Evolutionary conservation across 2,329 filamentous ascomycete genomes (phyloP), one percentile per base, ranked within the genome.

Genomic region (Paecilomyces variotii): DNA sequence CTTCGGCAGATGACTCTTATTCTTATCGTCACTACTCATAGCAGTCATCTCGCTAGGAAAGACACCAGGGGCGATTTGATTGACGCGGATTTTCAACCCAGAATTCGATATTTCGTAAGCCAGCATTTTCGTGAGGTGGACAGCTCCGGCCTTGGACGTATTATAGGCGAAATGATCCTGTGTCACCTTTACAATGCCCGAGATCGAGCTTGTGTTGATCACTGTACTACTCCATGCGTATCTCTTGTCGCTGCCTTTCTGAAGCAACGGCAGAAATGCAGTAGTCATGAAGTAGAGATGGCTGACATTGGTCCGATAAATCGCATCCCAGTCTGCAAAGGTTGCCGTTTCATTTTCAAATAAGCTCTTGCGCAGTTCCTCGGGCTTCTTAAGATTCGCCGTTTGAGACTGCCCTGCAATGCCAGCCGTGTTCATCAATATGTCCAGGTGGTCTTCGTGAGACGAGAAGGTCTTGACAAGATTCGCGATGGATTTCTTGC

Each of bases 101-200:
- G 84, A 84, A 62, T 83, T 82, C 35, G 82, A 80, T 62, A 91
- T 79, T 65, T 86, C 81, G n/a, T 83, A 81, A 10, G 84, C 84
- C 69, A 92, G 79, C 68, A 89, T 82, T 73, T 90, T 91, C 10
- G 86, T 85, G 45, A 91, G 73, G 62, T 91, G 86, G 4, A 87
- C 87, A 0, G 86, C 85, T 0, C 85, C 90, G 0, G 87, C 89
- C 76, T 94, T 94, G 60, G 84, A 87, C 19, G 89, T 83, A n/a
- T 89, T 89, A 70, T 94, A 94, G 0, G 86, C 84, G 72, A 87
- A 92, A 35, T 91, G 89, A 24, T 88, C 87, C 26, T 90, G 87
- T 0, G 86, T 80, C 54, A 82, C 78, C 66, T 89, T 86, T 74
- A 92, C 88, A 60, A 91, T 87, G 0, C 84, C 87, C 0, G 81